Percentiles rank a stretch among this genome's conserved stretches.
Evolutionary conservation across 2,329 filamentous ascomycete genomes (phyloP).

Genomic region (Setomelanomma holmii): DNA sequence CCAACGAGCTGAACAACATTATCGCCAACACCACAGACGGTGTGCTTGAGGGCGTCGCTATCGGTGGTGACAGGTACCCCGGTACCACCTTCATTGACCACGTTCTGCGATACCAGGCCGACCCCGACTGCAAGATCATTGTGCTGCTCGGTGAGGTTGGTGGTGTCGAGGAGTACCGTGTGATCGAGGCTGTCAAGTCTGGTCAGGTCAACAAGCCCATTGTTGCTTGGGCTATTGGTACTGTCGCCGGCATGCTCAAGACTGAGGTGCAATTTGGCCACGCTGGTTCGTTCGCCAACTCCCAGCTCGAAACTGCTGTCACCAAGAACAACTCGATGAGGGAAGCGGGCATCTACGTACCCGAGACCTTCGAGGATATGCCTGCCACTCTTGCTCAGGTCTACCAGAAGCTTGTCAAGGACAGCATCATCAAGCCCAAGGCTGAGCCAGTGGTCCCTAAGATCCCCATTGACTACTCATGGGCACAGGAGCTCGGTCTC

Average conservation of each 20-base stretch:
- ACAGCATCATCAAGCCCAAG: slow-evolving; percentile 84
- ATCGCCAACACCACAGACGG: slow-evolving; percentile 94
- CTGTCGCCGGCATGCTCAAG: slow-evolving; percentile 99
- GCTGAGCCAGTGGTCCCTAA: slow-evolving; percentile 93
- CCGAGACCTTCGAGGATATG: slow-evolving; percentile 96
- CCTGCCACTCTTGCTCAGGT: slow-evolving; percentile 77
- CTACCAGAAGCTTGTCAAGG: slow-evolving; percentile 86
- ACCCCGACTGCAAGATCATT: slow-evolving; percentile 97
- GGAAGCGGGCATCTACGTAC: slow-evolving; percentile 92
- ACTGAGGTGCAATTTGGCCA: slow-evolving; percentile 99
- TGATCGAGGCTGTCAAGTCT: slow-evolving; percentile 96
- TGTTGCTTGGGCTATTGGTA: slow-evolving; percentile 98
- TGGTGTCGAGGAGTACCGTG: slow-evolving; percentile 99
- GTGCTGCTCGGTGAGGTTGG: slow-evolving; percentile 96
- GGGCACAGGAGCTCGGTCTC: slow-evolving; percentile 98
- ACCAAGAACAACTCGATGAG: slow-evolving; percentile 97
- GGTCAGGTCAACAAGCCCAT: slow-evolving; percentile 97
- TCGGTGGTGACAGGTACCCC: slow-evolving; percentile 98
- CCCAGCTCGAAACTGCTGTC: slow-evolving; percentile 95
- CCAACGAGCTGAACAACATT: slow-evolving; percentile 99
- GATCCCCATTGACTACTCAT: slow-evolving; percentile 99
- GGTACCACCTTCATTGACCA: slow-evolving; percentile 99
- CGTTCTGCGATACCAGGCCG: slow-evolving; percentile 92
- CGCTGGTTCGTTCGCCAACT: slow-evolving; percentile 98
- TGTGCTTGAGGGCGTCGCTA: slow-evolving; percentile 98